Conservation (phyloP, 257 asterid genomes). For the Gynochthodes officinalis region DNA sequence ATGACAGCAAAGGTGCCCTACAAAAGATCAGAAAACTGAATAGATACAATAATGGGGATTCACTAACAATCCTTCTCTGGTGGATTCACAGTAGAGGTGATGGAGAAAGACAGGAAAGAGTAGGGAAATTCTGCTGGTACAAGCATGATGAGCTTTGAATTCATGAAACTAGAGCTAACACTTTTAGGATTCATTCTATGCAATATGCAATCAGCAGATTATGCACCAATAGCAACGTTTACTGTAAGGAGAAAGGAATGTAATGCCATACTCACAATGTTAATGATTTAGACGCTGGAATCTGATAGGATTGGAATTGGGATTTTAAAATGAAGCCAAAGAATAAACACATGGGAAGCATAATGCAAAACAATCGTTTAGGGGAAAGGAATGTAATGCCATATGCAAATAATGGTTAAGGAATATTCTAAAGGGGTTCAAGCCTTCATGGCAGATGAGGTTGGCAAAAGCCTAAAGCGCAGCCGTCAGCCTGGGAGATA, state of each 20-base stretch:
- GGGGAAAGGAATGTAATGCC: background rate
- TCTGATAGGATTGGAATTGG: background rate
- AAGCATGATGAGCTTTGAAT: constrained; percentile 65
- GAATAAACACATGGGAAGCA: background rate
- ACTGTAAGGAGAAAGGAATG: too few relatives aligned
- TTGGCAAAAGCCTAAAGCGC: background rate
- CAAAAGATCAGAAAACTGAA: constrained; percentile 43
- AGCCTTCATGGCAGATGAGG: background rate
- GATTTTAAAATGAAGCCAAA: background rate
- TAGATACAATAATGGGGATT: constrained; percentile 80
- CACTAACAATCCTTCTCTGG: constrained; percentile 79
- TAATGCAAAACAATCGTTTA: background rate
- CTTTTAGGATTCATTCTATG: background rate
- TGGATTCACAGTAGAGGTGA: constrained; percentile 75
- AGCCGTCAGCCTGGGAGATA: constrained; percentile 15
- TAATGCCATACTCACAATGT: too few relatives aligned
- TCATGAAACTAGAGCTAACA: background rate
- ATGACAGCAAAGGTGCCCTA: constrained; percentile 55
- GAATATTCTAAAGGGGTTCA: constrained; percentile 19
- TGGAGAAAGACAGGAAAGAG: constrained; percentile 31
- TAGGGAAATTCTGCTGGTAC: constrained; percentile 56
- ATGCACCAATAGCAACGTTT: background rate
- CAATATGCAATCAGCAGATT: background rate
- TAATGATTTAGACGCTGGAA: too few relatives aligned
- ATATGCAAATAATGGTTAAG: constrained; percentile 6